Evolutionary conservation across 805 yeast species (phyloP), one percentile per base, ranked within the genome.

Genomic region (Candida xyloterini): DNA sequence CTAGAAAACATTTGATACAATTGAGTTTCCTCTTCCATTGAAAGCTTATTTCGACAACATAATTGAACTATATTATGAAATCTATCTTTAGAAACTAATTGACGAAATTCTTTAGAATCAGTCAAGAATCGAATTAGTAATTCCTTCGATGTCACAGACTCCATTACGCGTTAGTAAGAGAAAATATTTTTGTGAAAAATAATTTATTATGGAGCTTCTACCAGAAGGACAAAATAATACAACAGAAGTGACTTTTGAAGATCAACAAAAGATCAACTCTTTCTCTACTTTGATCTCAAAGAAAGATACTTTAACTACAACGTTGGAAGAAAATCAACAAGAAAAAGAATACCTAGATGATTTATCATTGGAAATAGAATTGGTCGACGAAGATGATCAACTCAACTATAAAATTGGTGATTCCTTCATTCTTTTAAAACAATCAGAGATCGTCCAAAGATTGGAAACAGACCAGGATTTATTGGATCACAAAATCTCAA

Each of bases 331-430:
- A 39, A 67, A 71, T 45, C 68, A 72, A 50, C 74, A 77, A 44
- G 95, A 88, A 53, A 86, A 88, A 51, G 97, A 89, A 55, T 87
- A 86, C 53, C 66, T 91, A 22, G 96, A 88, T 51, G 98, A 91
- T 56, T 80, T 88, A 24, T 69, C 85, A 6, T 56, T 87, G 55
- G 99, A 91, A 56, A 70, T 91, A 29, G 98, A 91, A 62, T 73
- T 93, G 31, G 64, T 88, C 22, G 98, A 91, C 48, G 81, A 76
- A 51, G 89, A 81, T 39, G 89, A 82, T 30, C 64, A 71, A 41
- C 65, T 83, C 7, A 83, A 81, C 50, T 91, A 88, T 63, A 84
- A 83, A 50, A 65, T 91, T 13, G 97, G 97, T 5, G 95, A 85
- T 40, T 68, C 73, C 5, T 89, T 91, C 57, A 76, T 88, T n/a